These are phyloP conservation scores for Dictyostelium discoideum DNA, from an alignment of 78 protist species.

Conservation along the genomic window DNA sequence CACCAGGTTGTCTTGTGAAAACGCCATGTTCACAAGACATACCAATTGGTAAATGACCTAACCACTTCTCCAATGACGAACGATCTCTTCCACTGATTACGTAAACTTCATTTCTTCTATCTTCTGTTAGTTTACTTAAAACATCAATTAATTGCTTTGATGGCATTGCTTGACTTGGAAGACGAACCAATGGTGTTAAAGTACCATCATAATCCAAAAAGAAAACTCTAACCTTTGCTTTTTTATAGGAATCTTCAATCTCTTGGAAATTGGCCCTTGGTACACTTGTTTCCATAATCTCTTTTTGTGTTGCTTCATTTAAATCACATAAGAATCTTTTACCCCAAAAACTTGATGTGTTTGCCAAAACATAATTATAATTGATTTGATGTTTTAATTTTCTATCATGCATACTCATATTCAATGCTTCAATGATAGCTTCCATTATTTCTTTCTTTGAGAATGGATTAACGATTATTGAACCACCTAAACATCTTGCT, in stretches of 20 bases:
- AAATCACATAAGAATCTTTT: constrained; percentile 36
- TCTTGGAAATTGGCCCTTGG: background rate
- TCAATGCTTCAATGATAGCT: constrained; percentile 58
- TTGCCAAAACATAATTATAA: constrained; percentile 62
- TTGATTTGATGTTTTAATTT: constrained; percentile 35
- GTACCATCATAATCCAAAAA: constrained; percentile 88
- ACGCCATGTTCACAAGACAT: constrained; percentile 82
- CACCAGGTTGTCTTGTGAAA: constrained; percentile 38
- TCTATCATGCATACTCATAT: constrained; percentile 38
- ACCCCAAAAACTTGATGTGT: constrained; percentile 55
- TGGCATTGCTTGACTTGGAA: constrained; percentile 80
- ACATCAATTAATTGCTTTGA: constrained; percentile 33
- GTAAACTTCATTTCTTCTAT: constrained; percentile 37
- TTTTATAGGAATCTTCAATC: background rate
- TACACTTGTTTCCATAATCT: background rate
- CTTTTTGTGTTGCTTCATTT: background rate
- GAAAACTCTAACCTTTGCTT: background rate
- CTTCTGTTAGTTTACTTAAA: background rate
- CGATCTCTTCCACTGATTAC: constrained; percentile 82
- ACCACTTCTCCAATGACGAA: constrained; percentile 51
- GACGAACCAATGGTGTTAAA: constrained; percentile 71
- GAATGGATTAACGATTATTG: constrained; percentile 81
- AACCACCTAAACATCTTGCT: constrained; percentile 78
- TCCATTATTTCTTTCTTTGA: constrained; percentile 29
- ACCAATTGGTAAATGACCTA: constrained; percentile 69